These are phyloP conservation scores for Metschnikowia shivogae DNA, from an alignment of 805 yeast genomes.

Conservation along the genomic window DNA sequence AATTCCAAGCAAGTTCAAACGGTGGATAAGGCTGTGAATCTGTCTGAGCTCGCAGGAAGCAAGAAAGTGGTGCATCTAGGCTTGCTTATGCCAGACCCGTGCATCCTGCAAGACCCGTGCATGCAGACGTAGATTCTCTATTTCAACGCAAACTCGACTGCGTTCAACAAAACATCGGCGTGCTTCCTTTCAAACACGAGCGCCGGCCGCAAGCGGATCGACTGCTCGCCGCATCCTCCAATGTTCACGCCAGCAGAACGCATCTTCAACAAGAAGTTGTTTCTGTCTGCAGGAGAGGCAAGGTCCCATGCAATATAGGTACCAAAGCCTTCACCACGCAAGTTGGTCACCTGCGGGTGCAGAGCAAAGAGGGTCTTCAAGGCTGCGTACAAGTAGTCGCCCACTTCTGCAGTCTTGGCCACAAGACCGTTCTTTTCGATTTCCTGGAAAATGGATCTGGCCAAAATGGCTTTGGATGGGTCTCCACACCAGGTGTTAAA, in stretches of 20 bases:
- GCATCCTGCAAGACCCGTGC: too few species aligned
- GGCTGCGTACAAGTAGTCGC: slow-evolving; percentile 48
- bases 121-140: background rate
- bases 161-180: slow-evolving; percentile 52
- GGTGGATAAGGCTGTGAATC: background rate
- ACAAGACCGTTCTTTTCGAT: slow-evolving; percentile 47
- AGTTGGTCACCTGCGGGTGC: slow-evolving; percentile 42
- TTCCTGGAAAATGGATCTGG: slow-evolving; percentile 56
- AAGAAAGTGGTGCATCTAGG: too few species aligned
- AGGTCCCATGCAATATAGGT: slow-evolving; percentile 66
- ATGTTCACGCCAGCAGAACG: slow-evolving; percentile 56
- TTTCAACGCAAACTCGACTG: slow-evolving; percentile 30
- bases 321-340: slow-evolving; percentile 62
- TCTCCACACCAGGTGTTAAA: slow-evolving; percentile 81
- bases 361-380: slow-evolving; percentile 37
- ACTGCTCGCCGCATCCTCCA: slow-evolving; percentile 61
- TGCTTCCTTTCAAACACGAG: slow-evolving; percentile 58
- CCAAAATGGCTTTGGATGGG: slow-evolving; percentile 63
- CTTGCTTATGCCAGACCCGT: too few species aligned
- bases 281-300: slow-evolving; percentile 41
- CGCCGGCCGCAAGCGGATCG: slow-evolving; percentile 64
- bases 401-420: slow-evolving; percentile 46
- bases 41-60: background rate
- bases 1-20: too few species aligned
- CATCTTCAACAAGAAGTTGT: slow-evolving; percentile 41